Percentiles rank a stretch among this genome's conserved stretches.
phyloP scores from a whole-genome alignment of 2,329 filamentous ascomycete genomes.

The Dothideomycetes sp. region DNA sequence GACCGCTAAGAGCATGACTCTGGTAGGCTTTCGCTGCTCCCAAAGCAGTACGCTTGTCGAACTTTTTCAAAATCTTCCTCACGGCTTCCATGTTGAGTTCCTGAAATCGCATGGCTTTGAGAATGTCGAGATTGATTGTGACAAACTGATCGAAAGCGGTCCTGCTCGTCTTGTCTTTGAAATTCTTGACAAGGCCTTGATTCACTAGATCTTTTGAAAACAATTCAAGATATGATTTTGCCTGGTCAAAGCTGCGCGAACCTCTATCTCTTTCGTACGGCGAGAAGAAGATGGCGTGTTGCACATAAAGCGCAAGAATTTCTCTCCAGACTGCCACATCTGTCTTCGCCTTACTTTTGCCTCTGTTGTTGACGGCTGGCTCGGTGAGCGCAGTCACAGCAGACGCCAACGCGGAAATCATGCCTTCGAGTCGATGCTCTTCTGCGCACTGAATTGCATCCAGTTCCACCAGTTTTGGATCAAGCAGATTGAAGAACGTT shows the following conservation, averaged over 20 bases:
- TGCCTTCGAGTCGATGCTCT: conserved; percentile 50
- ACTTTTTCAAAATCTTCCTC: conserved; percentile 82
- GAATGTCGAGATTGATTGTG: conserved; percentile 61
- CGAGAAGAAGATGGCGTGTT: conserved; percentile 74
- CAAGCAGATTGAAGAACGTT: conserved; percentile 70
- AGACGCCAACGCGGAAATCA: conserved; percentile 56
- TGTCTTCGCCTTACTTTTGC: conserved; percentile 39
- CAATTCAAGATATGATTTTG: conserved; percentile 58
- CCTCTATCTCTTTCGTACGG: conserved; percentile 64
- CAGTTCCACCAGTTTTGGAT: conserved; percentile 60
- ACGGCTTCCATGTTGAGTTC: conserved; percentile 74
- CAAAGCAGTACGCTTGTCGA: conserved; percentile 75
- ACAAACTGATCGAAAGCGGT: conserved; percentile 60
- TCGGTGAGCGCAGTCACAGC: conserved; percentile 56
- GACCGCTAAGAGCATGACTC: conserved; percentile 41
- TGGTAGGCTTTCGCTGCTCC: conserved; percentile 51
- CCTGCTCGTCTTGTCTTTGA: conserved; percentile 59
- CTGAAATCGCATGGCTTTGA: conserved; percentile 74
- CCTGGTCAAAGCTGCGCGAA: conserved; percentile 54
- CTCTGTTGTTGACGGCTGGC: conserved; percentile 40
- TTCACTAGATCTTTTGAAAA: conserved; percentile 61
- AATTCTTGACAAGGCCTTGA: conserved; percentile 48
- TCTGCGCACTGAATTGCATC: conserved; percentile 60
- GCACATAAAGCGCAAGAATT: conserved; percentile 73
- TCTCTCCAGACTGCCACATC: conserved; percentile 70